Conservation (phyloP, 1,139 yeast genomes). For the Hanseniaspora uvarum region DNA sequence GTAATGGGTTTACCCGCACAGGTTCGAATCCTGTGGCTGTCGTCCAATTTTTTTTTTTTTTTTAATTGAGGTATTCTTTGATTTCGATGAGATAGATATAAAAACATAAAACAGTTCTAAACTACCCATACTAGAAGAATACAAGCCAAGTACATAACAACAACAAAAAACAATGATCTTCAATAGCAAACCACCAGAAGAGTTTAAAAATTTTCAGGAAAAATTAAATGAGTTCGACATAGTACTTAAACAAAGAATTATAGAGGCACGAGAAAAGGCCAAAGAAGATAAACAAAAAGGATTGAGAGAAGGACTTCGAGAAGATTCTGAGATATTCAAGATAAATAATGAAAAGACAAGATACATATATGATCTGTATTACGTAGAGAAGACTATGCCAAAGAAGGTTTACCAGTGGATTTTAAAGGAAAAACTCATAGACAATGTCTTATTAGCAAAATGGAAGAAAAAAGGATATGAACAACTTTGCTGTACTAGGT, state of each 20-base stretch:
- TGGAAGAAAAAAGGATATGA: slow-evolving; percentile 92
- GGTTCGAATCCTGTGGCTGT: slow-evolving; percentile 37
- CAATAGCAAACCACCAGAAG: slow-evolving; percentile 59
- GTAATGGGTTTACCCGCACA: slow-evolving; percentile 37
- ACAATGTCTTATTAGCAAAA: slow-evolving; percentile 66
- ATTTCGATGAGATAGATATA: not conserved
- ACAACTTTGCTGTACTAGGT: slow-evolving; percentile 68
- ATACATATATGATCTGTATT: slow-evolving; percentile 64
- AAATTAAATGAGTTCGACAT: slow-evolving; percentile 51
- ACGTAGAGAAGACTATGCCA: slow-evolving; percentile 58
- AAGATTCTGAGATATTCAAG: slow-evolving; percentile 64
- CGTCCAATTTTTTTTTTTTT: slow-evolving; percentile 22
- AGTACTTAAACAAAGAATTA: slow-evolving; percentile 35
- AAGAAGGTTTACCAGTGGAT: slow-evolving; percentile 70
- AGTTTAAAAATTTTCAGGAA: slow-evolving; percentile 60
- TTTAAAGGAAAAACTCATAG: slow-evolving; percentile 55
- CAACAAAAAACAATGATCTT: slow-evolving; percentile 1
- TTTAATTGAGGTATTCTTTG: not conserved
- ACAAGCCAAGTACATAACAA: not conserved
- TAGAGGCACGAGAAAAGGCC: slow-evolving; percentile 23
- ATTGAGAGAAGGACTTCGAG: slow-evolving; percentile 25
- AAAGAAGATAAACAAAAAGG: slow-evolving; percentile 36
- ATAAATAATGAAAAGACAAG: slow-evolving; percentile 67
- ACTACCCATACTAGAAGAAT: too few relatives aligned
- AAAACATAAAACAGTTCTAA: too few relatives aligned